Evolutionary conservation across 2,329 filamentous ascomycete species (phyloP).

Genomic region (Scytalidium lignicola): DNA sequence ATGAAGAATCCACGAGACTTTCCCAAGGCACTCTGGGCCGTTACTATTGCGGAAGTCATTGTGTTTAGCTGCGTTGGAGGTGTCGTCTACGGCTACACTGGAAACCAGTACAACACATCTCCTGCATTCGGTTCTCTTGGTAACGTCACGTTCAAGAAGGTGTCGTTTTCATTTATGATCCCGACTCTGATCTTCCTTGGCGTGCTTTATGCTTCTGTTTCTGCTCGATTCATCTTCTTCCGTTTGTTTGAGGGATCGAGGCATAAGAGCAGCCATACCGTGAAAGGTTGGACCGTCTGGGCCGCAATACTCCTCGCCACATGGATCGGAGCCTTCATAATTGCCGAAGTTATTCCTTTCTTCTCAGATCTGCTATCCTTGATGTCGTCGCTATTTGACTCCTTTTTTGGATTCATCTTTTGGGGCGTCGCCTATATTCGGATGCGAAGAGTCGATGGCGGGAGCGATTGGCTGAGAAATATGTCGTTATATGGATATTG

Average conservation of each 20-base stretch:
- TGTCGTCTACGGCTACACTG: slow-evolving; percentile 81
- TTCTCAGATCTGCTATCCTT: slow-evolving; percentile 69
- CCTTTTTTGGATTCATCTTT: slow-evolving; percentile 93
- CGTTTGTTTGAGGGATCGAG: slow-evolving; percentile 73
- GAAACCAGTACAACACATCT: slow-evolving; percentile 81
- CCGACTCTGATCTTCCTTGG: slow-evolving; percentile 90
- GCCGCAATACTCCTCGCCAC: slow-evolving; percentile 64
- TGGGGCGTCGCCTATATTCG: slow-evolving; percentile 79
- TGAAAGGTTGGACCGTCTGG: slow-evolving; percentile 78
- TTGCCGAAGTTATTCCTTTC: slow-evolving; percentile 90
- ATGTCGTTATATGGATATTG: slow-evolving; percentile 35
- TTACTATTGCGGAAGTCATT: slow-evolving; percentile 82
- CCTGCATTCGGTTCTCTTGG: slow-evolving; percentile 84
- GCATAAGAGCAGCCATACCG: slow-evolving; percentile 76
- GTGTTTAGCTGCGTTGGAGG: slow-evolving; percentile 79
- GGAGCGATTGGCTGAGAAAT: slow-evolving; percentile 33
- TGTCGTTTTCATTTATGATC: slow-evolving; percentile 92
- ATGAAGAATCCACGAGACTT: slow-evolving; percentile 78
- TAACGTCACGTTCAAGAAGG: slow-evolving; percentile 72
- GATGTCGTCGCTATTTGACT: slow-evolving; percentile 87
- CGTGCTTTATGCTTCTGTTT: slow-evolving; percentile 85
- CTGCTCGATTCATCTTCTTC: slow-evolving; percentile 88
- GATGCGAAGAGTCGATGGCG: slow-evolving; percentile 64
- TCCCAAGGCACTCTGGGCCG: slow-evolving; percentile 86
- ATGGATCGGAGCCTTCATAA: slow-evolving; percentile 88